A percentile compares a stretch with the other conserved stretches of the same genome.
Evolutionary conservation across 208 protist genomes (phyloP).

Genomic region (Leishmania gerbilli): DNA sequence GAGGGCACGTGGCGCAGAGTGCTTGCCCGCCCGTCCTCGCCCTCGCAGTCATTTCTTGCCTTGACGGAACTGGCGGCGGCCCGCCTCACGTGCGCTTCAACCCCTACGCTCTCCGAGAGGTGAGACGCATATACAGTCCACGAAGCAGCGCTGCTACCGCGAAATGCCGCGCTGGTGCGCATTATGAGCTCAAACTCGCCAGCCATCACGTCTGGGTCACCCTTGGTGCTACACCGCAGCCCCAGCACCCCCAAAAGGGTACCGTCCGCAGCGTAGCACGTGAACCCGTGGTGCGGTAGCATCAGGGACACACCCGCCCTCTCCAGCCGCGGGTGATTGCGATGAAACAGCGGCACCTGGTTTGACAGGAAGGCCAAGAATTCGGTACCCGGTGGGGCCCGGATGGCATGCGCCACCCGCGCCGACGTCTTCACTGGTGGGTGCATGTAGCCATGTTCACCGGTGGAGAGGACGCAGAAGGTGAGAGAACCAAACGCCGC

Average conservation of each 20-base stretch:
- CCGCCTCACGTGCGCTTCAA: constrained; percentile 5
- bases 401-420: constrained; percentile 26
- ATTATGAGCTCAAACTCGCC: constrained; percentile 41
- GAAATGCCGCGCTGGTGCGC: constrained; percentile 19
- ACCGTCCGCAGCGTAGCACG: constrained; percentile 57
- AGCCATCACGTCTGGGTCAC: constrained; percentile 9
- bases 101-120: constrained; percentile 23
- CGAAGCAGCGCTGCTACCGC: constrained; percentile 11
- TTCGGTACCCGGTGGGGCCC: constrained; percentile 32
- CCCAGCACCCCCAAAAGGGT: constrained; percentile 49
- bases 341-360: constrained; percentile 53
- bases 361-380: constrained; percentile 69
- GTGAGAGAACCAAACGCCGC: constrained; percentile 61
- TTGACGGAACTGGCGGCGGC: neutral
- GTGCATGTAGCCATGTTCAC: constrained; percentile 67
- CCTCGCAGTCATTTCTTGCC: constrained; percentile 4
- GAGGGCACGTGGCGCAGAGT: constrained; percentile 20
- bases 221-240: constrained; percentile 45
- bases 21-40: neutral
- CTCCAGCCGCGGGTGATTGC: constrained; percentile 49
- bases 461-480: constrained; percentile 63
- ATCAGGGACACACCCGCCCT: constrained; percentile 13
- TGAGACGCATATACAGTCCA: constrained; percentile 41
- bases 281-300: constrained; percentile 75
- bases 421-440: constrained; percentile 35